Evolutionary conservation across 345 rosid genomes (phyloP), one percentile per base, ranked within the genome.

Genomic region (Gossypium raimondii): DNA sequence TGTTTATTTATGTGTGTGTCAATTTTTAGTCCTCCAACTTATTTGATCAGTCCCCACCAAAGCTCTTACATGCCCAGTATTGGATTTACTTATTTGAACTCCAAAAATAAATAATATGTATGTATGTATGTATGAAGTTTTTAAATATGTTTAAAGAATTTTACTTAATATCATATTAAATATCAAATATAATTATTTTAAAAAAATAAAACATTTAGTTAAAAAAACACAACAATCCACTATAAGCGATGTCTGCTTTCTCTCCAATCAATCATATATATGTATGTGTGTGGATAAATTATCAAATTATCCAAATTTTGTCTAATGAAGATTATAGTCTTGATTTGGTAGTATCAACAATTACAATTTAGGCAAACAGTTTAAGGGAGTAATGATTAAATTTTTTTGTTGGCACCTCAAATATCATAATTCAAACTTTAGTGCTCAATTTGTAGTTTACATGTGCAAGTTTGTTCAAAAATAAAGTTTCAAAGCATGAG

Each of bases 21-120:
- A 17, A 17, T 16, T 17, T 53, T 53, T 7, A 53, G 22, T 53
- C 53, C 6, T 17, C 53, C 17, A 50, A 50, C 13, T 11, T 50
- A 17, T 53, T 53, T 53, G 17, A 53, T 14, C 6, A 59, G 72
- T 73, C 82, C 85, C 84, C 75, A 76, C 51, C 66, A 47, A 6
- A 4, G 20, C 11, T 41, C 38, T 25, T 12, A 3, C 8, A 52
- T 7, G 7, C 41, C 41, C 41, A 34, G 0, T 34, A 34, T 34
- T 34, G 41, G 41, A 34, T 34, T 34, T 34, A 1, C 41, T 34
- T 34, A 34, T 34, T 34, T 34, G 41, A 34, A 5, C 41, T 34
- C 7, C 41, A 34, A 34, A 34, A 34, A 5, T 34, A 34, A 34
- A 34, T 34, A 34, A 34, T 34, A 34, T 5, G 5, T 34, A 34